Base-by-base conservation (phyloP, 2,329 filamentous ascomycete genomes). In the Calonectria pauciramosa region DNA sequence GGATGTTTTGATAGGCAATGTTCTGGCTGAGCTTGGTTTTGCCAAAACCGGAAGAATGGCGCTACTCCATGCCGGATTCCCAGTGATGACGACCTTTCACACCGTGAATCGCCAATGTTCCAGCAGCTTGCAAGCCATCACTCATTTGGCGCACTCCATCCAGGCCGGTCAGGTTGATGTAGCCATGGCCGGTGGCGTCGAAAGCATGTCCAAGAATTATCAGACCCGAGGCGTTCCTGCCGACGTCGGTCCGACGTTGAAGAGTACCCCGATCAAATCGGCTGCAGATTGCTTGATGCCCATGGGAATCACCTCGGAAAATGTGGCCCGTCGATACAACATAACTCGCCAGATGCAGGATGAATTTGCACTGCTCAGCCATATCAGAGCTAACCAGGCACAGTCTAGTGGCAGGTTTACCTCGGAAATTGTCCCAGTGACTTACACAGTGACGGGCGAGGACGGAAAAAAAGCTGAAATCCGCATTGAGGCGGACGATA, bases 161-260 rank as follows among this genome's bases (percentile, higher is more conserved):
- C 34, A 60, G 26, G 56, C 56, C 9, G 56, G 56, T 8, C 56
- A 60, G 34, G 26, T 60, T 18, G 56, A 60, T 18, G 56, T 60
- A 14, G 56, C 56, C n/a, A 60, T 60, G 56, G 56, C 32, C 10
- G 56, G 56, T 10, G 56, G 56, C 7, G 56, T 60, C 3, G 56
- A 60, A 32, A 60, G 56, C 34, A 60, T 60, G 56, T 60, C 56
- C 6, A 60, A 60, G 14, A 60, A 60, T n/a, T 60, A 60, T 9
- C 56, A 60, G n/a, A 60, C 56, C 4, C 32, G 56, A 10, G 56
- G 56, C 7, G 56, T 60, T 28, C 56, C 56, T 14, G 56, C 34
- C 10, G 56, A 60, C 23, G 56, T 60, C n/a, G 56, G 56, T 11
- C 56, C 56, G 5, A 41, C 56, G 1, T 8, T 60, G 20, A 34